These are phyloP conservation scores for Scutellaria baicalensis DNA, from an alignment of 257 asterid species.

Conservation along the genomic window DNA sequence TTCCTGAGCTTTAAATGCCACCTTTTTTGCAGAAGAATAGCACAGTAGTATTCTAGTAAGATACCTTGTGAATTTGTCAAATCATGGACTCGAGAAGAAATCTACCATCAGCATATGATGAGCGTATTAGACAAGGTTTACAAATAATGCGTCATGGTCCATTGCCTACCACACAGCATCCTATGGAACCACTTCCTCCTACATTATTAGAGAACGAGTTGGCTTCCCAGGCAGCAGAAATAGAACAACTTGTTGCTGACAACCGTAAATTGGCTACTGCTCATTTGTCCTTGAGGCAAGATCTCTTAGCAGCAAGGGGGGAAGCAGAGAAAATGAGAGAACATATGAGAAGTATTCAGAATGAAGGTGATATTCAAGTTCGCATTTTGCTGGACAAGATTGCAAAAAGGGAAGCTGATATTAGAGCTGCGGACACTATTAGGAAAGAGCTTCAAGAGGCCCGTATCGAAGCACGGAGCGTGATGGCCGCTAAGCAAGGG, in stretches of 20 bases:
- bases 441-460: conserved; percentile 58
- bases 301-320: conserved; percentile 42
- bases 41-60: neutral
- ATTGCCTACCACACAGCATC: conserved; percentile 26
- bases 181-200: conserved; percentile 32
- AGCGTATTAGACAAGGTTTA: conserved; percentile 31
- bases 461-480: conserved; percentile 45
- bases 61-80: conserved; percentile 4
- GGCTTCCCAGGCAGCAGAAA: conserved; percentile 51
- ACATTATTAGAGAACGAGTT: conserved; percentile 35
- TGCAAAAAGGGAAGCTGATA: conserved; percentile 54
- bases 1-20: neutral
- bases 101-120: conserved; percentile 36
- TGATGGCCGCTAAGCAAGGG: conserved; percentile 50
- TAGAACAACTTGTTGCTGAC: conserved; percentile 55
- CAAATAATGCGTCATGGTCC: conserved; percentile 29
- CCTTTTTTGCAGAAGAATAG: neutral
- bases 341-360: conserved; percentile 51
- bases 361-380: conserved; percentile 74
- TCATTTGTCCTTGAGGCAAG: conserved; percentile 54
- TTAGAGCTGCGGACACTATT: conserved; percentile 37
- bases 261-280: conserved; percentile 60
- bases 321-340: conserved; percentile 58
- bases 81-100: conserved; percentile 62
- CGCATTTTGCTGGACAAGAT: conserved; percentile 61